A percentile compares a stretch with the other conserved stretches of the same genome.
Evolutionary conservation across 179 eudicot species (phyloP).

Genomic region (Silene vulgaris): DNA sequence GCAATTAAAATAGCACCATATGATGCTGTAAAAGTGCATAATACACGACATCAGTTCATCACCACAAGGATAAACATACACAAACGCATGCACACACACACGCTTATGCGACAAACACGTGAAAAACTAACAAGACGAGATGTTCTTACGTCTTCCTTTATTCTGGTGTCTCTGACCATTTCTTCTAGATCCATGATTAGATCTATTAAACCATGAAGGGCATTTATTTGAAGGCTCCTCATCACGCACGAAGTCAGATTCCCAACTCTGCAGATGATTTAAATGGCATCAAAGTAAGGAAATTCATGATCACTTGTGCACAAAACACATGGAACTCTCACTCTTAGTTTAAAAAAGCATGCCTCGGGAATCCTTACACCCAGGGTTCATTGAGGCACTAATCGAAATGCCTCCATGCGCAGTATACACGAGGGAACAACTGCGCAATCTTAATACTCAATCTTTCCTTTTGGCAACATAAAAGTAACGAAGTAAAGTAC

Average conservation of each 20-base stretch:
- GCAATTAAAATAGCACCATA: not conserved
- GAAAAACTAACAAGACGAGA: conserved; percentile 8
- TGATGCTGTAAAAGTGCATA: not conserved
- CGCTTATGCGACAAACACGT: not conserved
- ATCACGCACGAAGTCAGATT: conserved; percentile 35
- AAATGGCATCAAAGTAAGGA: conserved; percentile 19
- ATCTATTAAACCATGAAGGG: conserved; percentile 55
- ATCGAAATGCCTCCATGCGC: too few relatives aligned
- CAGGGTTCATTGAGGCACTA: too few relatives aligned
- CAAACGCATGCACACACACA: not conserved
- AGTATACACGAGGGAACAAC: too few relatives aligned
- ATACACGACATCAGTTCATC: not conserved
- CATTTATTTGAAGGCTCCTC: conserved; percentile 41
- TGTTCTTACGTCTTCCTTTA: conserved; percentile 44
- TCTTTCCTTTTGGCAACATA: not conserved
- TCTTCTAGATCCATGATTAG: conserved; percentile 37
- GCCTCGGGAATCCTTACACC: too few relatives aligned
- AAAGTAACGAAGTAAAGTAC: too few relatives aligned
- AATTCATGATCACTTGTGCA: not conserved
- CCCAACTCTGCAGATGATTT: conserved; percentile 51
- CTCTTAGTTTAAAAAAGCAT: not conserved
- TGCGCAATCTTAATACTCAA: too few relatives aligned
- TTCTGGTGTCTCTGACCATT: conserved; percentile 33
- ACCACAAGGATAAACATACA: not conserved
- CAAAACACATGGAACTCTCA: conserved; percentile 5